Percentiles rank a stretch among this genome's conserved stretches.
phyloP scores from a whole-genome alignment of 2,329 filamentous ascomycete genomes.

The Gremmenia infestans region DNA sequence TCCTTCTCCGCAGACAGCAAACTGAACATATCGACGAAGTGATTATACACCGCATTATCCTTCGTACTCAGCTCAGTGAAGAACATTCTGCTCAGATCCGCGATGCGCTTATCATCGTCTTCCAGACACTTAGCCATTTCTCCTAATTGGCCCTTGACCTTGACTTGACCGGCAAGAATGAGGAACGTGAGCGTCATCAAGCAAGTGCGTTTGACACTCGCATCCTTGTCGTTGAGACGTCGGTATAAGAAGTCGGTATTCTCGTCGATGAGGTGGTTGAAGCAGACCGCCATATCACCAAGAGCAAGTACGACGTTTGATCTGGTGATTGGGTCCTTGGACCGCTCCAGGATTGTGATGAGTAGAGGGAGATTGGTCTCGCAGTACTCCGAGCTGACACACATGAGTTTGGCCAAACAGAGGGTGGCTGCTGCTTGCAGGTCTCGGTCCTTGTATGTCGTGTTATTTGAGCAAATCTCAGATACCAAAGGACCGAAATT shows the following conservation, averaged over 20 bases:
- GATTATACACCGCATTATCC: conserved; percentile 98
- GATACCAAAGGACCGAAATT: conserved; percentile 88
- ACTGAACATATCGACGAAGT: conserved; percentile 99
- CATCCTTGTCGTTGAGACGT: conserved; percentile 80
- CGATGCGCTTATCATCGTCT: conserved; percentile 90
- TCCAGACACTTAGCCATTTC: conserved; percentile 99
- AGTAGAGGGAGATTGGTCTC: conserved; percentile 87
- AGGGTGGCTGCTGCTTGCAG: conserved; percentile 90
- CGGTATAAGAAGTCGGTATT: conserved; percentile 98
- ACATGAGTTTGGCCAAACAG: conserved; percentile 97
- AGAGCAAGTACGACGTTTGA: conserved; percentile 96
- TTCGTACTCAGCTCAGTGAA: conserved; percentile 96
- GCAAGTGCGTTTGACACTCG: conserved; percentile 92
- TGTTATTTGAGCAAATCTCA: conserved; percentile 94
- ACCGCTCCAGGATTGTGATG: conserved; percentile 96
- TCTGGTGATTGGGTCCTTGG: conserved; percentile 83
- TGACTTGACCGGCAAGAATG: conserved; percentile 94
- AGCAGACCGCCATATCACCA: conserved; percentile 98
- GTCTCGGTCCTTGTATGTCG: conserved; percentile 80
- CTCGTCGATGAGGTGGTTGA: conserved; percentile 98
- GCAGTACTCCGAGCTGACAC: conserved; percentile 93
- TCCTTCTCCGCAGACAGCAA: conserved; percentile 76
- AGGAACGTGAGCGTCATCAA: conserved; percentile 98
- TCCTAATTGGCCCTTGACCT: conserved; percentile 96
- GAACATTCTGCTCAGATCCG: conserved; percentile 95